Evolutionary conservation across 2,329 filamentous ascomycete genomes (phyloP).

Genomic region (Beauveria bassiana): DNA sequence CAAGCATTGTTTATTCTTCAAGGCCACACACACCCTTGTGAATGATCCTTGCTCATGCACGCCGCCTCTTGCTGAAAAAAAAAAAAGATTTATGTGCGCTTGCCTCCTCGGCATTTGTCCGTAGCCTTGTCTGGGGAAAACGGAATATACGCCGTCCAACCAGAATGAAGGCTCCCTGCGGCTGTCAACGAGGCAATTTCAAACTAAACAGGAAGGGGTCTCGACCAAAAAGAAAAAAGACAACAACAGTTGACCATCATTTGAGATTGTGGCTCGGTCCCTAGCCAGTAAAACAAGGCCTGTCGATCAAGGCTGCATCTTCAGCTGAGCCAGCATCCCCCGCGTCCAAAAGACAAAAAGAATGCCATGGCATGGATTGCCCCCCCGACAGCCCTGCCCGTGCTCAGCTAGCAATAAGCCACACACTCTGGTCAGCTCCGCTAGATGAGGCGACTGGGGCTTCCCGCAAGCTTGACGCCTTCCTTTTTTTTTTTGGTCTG

Average conservation of each 20-base stretch:
- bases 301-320: conserved; percentile 3
- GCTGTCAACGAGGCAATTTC: background rate
- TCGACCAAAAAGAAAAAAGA: background rate
- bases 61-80: background rate
- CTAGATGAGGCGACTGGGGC: background rate
- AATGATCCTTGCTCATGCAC: background rate
- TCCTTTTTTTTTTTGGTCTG: background rate
- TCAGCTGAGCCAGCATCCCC: conserved; percentile 7
- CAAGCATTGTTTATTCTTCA: too few species aligned
- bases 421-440: background rate
- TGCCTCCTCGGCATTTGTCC: conserved; percentile 4
- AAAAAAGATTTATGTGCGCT: background rate
- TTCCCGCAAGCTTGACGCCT: conserved; percentile 8
- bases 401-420: conserved; percentile 1
- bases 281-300: background rate
- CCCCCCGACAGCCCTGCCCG: conserved; percentile 2
- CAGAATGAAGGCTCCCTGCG: background rate
- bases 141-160: background rate
- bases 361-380: background rate
- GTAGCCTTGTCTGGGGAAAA: background rate
- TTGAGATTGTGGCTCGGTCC: background rate
- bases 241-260: background rate
- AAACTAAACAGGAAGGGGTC: background rate
- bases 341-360: background rate
- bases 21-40: background rate